Evolutionary conservation across 2,329 filamentous ascomycete species (phyloP).

Genomic region (Arachnomyces sp.): DNA sequence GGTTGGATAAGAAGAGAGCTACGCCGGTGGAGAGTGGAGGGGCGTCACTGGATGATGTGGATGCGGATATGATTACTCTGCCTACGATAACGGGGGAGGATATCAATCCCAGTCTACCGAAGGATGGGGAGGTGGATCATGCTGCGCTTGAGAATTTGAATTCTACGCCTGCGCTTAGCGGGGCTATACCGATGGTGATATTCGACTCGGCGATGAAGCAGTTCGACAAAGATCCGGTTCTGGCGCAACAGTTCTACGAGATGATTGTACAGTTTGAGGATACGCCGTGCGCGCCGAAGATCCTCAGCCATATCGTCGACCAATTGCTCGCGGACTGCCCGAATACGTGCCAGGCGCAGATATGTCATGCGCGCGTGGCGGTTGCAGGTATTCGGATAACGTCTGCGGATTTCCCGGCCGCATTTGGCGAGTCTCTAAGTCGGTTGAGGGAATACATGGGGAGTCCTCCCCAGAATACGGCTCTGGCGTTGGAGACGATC

Average conservation of each 20-base stretch:
- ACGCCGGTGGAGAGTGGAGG: conserved; percentile 27
- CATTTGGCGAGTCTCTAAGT: conserved; percentile 57
- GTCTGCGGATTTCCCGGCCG: conserved; percentile 64
- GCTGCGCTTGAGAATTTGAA: conserved; percentile 55
- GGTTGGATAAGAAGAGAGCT: conserved; percentile 44
- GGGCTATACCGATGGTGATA: conserved; percentile 87
- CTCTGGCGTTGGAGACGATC: conserved; percentile 40
- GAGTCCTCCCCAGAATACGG: conserved; percentile 21
- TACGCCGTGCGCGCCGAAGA: conserved; percentile 54
- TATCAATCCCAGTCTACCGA: conserved; percentile 45
- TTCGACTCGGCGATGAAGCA: conserved; percentile 81
- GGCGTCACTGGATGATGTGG: conserved; percentile 33
- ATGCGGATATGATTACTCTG: conserved; percentile 50
- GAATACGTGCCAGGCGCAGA: conserved; percentile 54
- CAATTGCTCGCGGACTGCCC: conserved; percentile 55
- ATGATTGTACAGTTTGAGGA: conserved; percentile 64
- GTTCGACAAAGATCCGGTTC: conserved; percentile 55
- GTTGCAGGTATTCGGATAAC: conserved; percentile 56
- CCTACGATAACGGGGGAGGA: conserved; percentile 56
- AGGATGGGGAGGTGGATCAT: conserved; percentile 46
- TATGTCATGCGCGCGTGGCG: conserved; percentile 63
- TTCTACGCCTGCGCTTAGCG: conserved; percentile 72
- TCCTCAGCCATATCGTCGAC: conserved; percentile 64
- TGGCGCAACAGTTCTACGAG: conserved; percentile 71
- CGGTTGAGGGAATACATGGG: conserved; percentile 49